phyloP scores from a whole-genome alignment of 2,329 filamentous ascomycete genomes.

The Trichoderma arundinaceum region DNA sequence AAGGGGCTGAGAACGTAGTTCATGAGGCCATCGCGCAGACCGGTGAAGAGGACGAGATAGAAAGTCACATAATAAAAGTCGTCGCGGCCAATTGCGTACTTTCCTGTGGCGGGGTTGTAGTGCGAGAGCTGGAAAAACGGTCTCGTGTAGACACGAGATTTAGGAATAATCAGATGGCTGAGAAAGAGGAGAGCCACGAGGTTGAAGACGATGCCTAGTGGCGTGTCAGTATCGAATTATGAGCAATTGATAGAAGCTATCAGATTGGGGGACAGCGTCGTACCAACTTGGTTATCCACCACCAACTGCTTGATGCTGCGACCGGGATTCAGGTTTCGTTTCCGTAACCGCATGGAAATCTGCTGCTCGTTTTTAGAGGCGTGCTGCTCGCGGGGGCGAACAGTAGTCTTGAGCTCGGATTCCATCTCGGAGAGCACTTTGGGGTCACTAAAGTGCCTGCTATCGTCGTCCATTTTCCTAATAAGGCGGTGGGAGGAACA shows the following conservation, averaged over 20 bases:
- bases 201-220: conserved; percentile 59
- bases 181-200: conserved; percentile 80
- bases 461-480: background rate
- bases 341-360: background rate
- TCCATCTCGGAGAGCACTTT: background rate
- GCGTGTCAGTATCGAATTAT: background rate
- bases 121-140: conserved; percentile 90
- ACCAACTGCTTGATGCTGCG: conserved; percentile 16
- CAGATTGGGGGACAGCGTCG: background rate
- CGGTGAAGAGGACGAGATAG: conserved; percentile 84
- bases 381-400: background rate
- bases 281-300: conserved; percentile 11
- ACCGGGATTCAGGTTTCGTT: background rate
- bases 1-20: conserved; percentile 83
- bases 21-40: conserved; percentile 80
- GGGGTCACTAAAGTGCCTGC: background rate
- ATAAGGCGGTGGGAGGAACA: background rate
- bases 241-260: background rate
- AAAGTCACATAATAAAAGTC: conserved; percentile 78
- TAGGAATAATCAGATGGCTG: conserved; percentile 80
- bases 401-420: background rate
- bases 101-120: conserved; percentile 69
- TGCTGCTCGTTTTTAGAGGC: background rate
- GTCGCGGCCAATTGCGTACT: conserved; percentile 77
- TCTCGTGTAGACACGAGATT: conserved; percentile 73